phyloP scores from a whole-genome alignment of 495 filamentous ascomycete genomes.

The Penicillium cataractarum region DNA sequence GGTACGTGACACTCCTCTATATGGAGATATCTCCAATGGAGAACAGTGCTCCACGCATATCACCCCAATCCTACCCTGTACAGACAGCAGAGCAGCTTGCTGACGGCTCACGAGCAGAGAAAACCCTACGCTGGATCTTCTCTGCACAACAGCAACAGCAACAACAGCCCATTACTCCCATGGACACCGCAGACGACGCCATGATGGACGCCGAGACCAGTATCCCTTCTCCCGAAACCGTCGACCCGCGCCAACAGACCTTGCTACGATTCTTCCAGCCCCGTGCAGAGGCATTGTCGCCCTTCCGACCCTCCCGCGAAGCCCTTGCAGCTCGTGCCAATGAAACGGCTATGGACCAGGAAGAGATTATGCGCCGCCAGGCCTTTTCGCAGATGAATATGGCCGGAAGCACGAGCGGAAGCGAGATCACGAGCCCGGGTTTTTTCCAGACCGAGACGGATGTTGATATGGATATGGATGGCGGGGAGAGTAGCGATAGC shows the following conservation, averaged over 20 bases:
- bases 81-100: slow-evolving; percentile 7
- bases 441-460: slow-evolving; percentile 23
- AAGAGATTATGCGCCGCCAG: slow-evolving; percentile 24
- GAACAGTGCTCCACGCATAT: neutral
- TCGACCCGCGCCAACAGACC: slow-evolving; percentile 52
- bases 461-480: slow-evolving; percentile 51
- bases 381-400: slow-evolving; percentile 25
- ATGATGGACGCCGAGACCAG: slow-evolving; percentile 36
- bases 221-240: slow-evolving; percentile 28
- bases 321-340: slow-evolving; percentile 34
- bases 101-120: slow-evolving; percentile 41
- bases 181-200: slow-evolving; percentile 28
- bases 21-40: neutral
- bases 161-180: slow-evolving; percentile 18
- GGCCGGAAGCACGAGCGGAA: slow-evolving; percentile 22
- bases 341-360: slow-evolving; percentile 22
- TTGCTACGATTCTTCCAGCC: slow-evolving; percentile 49
- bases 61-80: neutral
- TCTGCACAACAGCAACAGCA: slow-evolving; percentile 44
- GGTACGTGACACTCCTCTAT: slow-evolving; percentile 33
- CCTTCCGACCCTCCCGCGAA: slow-evolving; percentile 33
- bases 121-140: slow-evolving; percentile 53
- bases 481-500: slow-evolving; percentile 43
- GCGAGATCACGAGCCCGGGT: slow-evolving; percentile 31
- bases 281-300: slow-evolving; percentile 25